Conservation (phyloP, 176 grass and related monocot species). For the Triticum aestivum region IWGSC_CS_RefSeq_v2.1 NC_057810.1:431049995-431050494, state of each 20-base stretch:
- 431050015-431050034: not conserved
- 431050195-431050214: too few relatives aligned
- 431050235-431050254: not conserved
- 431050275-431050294: constrained; percentile 7
- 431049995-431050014: not conserved
- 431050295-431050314: constrained; percentile 51
- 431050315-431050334: constrained; percentile 23
- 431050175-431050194: too few relatives aligned
- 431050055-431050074: not conserved
- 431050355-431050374: constrained; percentile 10
- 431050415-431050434: not conserved
- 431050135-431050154: too few relatives aligned
- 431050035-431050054: not conserved
- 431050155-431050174: too few relatives aligned
- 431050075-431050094: not conserved
- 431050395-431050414: not conserved
- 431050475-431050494: not conserved
- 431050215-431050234: too few relatives aligned
- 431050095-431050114: not conserved
- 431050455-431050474: constrained; percentile 26
- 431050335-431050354: constrained; percentile 15
- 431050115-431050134: not conserved
- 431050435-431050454: constrained; percentile 14
- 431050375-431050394: constrained; percentile 15
- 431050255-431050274: not conserved